Evolutionary conservation across 140 eudicot genomes (phyloP), one percentile per base, ranked within the genome.

Genomic region (Stevia rebaudiana): DNA sequence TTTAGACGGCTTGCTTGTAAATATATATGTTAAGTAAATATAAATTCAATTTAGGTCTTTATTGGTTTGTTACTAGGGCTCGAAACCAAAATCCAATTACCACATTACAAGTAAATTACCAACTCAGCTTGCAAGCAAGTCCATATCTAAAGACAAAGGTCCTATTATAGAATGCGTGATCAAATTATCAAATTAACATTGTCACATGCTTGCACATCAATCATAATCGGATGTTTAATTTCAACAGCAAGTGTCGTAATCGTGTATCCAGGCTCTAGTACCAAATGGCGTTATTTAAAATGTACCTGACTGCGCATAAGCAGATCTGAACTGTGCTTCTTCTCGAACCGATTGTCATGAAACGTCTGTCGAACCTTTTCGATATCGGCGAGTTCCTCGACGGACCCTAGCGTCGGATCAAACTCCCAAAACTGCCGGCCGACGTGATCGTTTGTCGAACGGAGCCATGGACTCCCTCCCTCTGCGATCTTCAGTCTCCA

Each of bases 361-460:
- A 83, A 92, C 16, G 75, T 33, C 46, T 77, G 72, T 0, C 95
- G 87, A 30, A 72, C 78, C 48, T 81, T 80, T 50, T 92, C 95
- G 54, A 92, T 71, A 69, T 85, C 90, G 0, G 76, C 86, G 18
- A 83, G 74, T 47, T 92, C 97, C 39, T 81, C 94, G n/a, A 87
- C 76, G 2, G 99, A 85, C 21, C 90, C 95, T 36, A 61, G 64
- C 23, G 62, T 63, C 12, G 95, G 89, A 80, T 92, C 99, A 69
- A 88, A 92, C 82, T 92, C 99, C 99, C 99, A 92, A 54, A 83
- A 2, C 57, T 92, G 99, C 59, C 99, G 80, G 51, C 99, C 99
- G 40, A 79, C 79, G 70, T 92, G 99, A 49, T 76, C 82, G 77
- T 92, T 92, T 1, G 61, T 18, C 19, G 86, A 69, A 43, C 95